Base-by-base conservation (phyloP, 345 rosid species). In the Linum usitatissimum region DNA sequence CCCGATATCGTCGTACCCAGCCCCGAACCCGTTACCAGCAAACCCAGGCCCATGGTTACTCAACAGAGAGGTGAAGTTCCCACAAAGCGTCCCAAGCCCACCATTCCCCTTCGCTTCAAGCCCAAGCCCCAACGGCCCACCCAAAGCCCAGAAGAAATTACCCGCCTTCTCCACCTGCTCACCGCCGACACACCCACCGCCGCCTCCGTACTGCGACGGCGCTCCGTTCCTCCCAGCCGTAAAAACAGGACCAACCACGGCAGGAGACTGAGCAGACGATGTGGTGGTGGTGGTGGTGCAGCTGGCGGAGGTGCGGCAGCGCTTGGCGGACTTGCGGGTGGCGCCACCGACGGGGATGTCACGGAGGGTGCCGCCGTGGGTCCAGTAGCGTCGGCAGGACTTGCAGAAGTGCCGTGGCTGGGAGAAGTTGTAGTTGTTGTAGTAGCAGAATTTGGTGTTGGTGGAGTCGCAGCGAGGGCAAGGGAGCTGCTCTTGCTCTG, bases 351-450 rank as follows among this genome's bases (percentile, higher is more conserved):
- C 71, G 19, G 97, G 97, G 57, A 91, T 91, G 76, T 91, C 97
- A 9, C 97, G 82, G 59, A 91, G 94, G 30, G 96, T 86, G 64
- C 97, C 97, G 34, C 97, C 97, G 10, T 85, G 96, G 45, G 97
- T 91, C 97, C 97, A 91, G 81, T 91, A 91, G 9, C 97, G 88
- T 28, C 97, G 96, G 78, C 97, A 91, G 53, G 94, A 68, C 74
- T 91, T 91, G 70, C 97, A 91, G 81, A 91, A 91, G 73, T 91
- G 97, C 34, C 97, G 97, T n/a, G 97, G 97, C 88, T 91, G 97
- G 15, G 96, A 91, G 70, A 83, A 86, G 69, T 91, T 91, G 75
- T 91, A 91, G 90, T 91, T 91, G 81, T 91, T 91, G 79, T 86
- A 91, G 79, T 91, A 91, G 62, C 97, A 91, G 82, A 91, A 91